Conservation (phyloP, 2,329 filamentous ascomycete species). For the Ophiostoma ips region DNA sequence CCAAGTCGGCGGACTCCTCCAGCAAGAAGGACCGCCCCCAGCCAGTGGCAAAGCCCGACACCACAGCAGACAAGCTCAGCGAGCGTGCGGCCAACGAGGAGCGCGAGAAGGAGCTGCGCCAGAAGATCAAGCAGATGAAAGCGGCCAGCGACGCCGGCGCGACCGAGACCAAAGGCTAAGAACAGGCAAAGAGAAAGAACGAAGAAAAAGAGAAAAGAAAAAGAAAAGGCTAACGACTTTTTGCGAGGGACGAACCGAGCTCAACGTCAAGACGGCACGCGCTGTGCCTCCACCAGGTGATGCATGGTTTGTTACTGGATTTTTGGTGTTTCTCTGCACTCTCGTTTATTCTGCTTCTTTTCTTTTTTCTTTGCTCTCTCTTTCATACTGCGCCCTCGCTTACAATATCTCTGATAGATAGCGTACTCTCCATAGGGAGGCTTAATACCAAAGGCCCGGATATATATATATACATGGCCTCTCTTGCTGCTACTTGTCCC, state of each 20-base stretch:
- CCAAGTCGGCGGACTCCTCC: constrained; percentile 39
- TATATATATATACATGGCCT: no score
- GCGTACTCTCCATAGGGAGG: no score
- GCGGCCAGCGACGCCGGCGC: background rate
- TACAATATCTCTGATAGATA: no score
- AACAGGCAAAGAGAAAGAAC: no score
- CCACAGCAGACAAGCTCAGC: constrained; percentile 18
- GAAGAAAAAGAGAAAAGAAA: background rate
- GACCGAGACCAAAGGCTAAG: background rate
- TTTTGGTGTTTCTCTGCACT: background rate
- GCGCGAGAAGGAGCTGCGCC: constrained; percentile 36
- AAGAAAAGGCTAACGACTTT: background rate
- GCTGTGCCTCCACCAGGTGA: background rate
- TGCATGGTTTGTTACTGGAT: background rate
- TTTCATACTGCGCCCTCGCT: no score
- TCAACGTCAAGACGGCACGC: background rate
- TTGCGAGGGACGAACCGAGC: background rate
- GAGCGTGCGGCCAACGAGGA: constrained; percentile 31
- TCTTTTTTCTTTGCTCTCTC: background rate
- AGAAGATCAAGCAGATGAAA: constrained; percentile 36
- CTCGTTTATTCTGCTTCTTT: background rate
- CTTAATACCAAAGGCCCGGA: no score
- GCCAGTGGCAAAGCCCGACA: constrained; percentile 13
- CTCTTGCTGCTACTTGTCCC: no score
- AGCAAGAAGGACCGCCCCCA: constrained; percentile 30